These are phyloP conservation scores for Xylaria sp. DNA, from an alignment of 2,329 filamentous ascomycete species.

Conservation along the genomic window DNA sequence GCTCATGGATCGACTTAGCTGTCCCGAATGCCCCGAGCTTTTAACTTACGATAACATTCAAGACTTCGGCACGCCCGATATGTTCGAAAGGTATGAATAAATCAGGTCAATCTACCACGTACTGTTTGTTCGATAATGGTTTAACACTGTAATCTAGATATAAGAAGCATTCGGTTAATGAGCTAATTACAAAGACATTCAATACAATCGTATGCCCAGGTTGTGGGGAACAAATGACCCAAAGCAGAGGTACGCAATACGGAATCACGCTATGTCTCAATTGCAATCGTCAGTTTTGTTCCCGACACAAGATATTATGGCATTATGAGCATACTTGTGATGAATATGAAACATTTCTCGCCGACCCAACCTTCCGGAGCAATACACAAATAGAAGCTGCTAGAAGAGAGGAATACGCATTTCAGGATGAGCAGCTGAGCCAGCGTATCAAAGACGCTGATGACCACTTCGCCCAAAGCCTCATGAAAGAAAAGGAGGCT, in stretches of 20 bases:
- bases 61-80: conserved; percentile 49
- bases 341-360: conserved; percentile 49
- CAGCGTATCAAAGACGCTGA: conserved; percentile 45
- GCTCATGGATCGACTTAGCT: conserved; percentile 35
- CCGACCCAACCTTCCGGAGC: conserved; percentile 47
- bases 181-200: conserved; percentile 45
- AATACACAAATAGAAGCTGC: conserved; percentile 49
- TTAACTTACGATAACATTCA: conserved; percentile 54
- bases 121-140: too few species aligned
- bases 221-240: conserved; percentile 60
- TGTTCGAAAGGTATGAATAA: conserved; percentile 48
- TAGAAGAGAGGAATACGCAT: conserved; percentile 50
- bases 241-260: conserved; percentile 46
- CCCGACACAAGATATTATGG: conserved; percentile 49
- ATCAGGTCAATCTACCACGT: neutral
- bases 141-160: conserved; percentile 14
- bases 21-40: conserved; percentile 55
- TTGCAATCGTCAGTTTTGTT: conserved; percentile 50
- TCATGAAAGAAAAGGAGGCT: conserved; percentile 31
- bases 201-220: conserved; percentile 61
- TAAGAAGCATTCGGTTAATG: conserved; percentile 12
- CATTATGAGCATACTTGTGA: conserved; percentile 49
- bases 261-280: conserved; percentile 50
- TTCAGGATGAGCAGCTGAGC: conserved; percentile 47
- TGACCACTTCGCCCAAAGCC: conserved; percentile 41